phyloP scores from a whole-genome alignment of 768 basidiomycete genomes.

The Boletus insuetus region DNA sequence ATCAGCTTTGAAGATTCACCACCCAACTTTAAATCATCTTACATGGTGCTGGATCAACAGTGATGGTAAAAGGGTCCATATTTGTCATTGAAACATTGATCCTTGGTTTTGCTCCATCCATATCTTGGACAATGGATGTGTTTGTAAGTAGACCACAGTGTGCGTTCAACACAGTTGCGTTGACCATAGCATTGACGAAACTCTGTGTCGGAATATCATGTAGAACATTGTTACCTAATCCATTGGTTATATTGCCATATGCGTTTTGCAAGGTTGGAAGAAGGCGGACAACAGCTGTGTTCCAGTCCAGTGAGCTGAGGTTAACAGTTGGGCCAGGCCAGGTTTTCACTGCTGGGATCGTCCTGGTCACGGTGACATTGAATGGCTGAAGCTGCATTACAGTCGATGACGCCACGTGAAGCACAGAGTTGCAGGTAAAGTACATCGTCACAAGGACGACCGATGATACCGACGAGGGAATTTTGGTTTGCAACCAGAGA shows the following conservation, averaged over 20 bases:
- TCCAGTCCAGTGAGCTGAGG: neutral
- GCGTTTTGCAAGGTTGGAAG: too few species aligned
- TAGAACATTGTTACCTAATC: too few species aligned
- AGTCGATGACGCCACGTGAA: neutral
- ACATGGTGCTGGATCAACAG: neutral
- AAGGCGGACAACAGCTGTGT: too few species aligned
- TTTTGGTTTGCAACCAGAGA: too few species aligned
- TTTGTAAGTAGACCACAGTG: too few species aligned
- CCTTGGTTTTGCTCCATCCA: too few species aligned
- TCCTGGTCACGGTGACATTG: neutral
- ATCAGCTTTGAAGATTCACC: neutral
- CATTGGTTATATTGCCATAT: too few species aligned
- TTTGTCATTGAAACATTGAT: neutral
- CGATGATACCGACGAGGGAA: too few species aligned
- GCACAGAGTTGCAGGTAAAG: neutral
- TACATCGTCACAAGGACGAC: neutral
- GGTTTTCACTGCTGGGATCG: neutral
- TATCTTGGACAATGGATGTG: too few species aligned
- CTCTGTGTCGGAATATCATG: too few species aligned
- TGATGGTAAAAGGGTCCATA: neutral
- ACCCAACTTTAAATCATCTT: neutral
- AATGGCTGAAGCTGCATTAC: neutral
- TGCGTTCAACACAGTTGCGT: too few species aligned
- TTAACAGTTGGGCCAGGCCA: neutral
- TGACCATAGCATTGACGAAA: too few species aligned